These are phyloP conservation scores for Trichoderma citrinoviride DNA, from an alignment of 2,329 filamentous ascomycete genomes.

Conservation along the genomic window DNA sequence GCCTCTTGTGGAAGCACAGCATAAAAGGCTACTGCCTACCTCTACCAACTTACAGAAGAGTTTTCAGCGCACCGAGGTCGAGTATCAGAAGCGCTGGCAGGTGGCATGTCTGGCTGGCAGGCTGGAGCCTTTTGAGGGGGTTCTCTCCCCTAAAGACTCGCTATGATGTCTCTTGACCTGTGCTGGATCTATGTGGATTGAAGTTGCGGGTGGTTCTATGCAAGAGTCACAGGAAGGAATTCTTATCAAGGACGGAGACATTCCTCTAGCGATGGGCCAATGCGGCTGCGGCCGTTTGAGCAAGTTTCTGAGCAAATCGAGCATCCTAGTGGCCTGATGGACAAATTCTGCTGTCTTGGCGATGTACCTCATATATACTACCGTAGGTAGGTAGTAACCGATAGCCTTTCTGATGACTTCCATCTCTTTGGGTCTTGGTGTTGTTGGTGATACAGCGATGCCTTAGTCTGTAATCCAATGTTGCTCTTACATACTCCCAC, in stretches of 20 bases:
- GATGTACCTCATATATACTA: no score
- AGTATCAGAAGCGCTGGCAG: neutral
- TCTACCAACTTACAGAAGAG: neutral
- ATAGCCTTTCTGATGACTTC: neutral
- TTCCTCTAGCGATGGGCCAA: neutral
- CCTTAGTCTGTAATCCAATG: no score
- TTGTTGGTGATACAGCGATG: no score
- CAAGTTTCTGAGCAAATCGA: constrained; percentile 20
- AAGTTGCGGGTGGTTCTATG: no score
- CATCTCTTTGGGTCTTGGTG: neutral
- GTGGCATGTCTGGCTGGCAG: neutral
- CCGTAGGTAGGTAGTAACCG: no score
- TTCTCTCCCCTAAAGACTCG: no score
- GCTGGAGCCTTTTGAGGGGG: neutral
- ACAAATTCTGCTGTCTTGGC: neutral
- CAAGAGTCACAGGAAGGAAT: neutral
- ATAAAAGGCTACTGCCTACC: neutral
- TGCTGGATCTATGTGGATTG: neutral
- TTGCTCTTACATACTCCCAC: no score
- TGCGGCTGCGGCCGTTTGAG: constrained; percentile 24
- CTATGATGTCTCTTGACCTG: no score
- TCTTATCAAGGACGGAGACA: neutral
- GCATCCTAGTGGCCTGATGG: neutral
- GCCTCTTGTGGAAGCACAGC: constrained; percentile 5
- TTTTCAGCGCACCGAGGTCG: neutral